Evolutionary conservation across 23 red algal genomes (phyloP).

Genomic region (Cyanidium caldarium): DNA sequence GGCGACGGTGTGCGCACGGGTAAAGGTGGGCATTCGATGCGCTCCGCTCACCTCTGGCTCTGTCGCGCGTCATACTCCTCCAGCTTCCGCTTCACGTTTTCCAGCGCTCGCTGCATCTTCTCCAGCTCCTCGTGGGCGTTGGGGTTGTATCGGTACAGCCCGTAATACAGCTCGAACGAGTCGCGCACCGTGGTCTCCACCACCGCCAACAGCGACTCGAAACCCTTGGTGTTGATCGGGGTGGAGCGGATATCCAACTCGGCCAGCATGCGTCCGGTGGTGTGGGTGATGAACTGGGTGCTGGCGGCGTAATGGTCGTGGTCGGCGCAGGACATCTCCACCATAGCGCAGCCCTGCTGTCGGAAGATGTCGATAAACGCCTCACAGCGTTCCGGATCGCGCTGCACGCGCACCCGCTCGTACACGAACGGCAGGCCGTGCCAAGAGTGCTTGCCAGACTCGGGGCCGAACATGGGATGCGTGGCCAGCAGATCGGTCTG

Average conservation of each 20-base stretch:
- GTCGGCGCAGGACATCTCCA: conserved; percentile 45
- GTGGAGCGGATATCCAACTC: conserved; percentile 50
- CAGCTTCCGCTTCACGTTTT: conserved; percentile 32
- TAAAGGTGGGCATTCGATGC: too few species aligned
- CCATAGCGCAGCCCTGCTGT: conserved; percentile 60
- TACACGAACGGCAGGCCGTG: conserved; percentile 87
- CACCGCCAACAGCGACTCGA: conserved; percentile 62
- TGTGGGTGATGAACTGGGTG: conserved; percentile 89
- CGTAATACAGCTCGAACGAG: conserved; percentile 81
- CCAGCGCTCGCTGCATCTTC: conserved; percentile 41
- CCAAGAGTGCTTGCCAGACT: conserved; percentile 58
- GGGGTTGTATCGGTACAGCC: conserved; percentile 85
- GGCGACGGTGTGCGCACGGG: too few species aligned
- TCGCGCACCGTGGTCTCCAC: conserved; percentile 92
- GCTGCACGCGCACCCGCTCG: conserved; percentile 52
- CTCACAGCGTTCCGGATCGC: conserved; percentile 20
- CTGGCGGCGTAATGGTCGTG: conserved; percentile 84
- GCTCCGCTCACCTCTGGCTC: too few species aligned
- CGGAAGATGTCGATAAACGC: conserved; percentile 65
- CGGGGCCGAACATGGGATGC: conserved; percentile 99
- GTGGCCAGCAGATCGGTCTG: conserved; percentile 71
- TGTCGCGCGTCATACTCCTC: conserved; percentile 60
- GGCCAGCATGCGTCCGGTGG: conserved; percentile 55
- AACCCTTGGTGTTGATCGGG: conserved; percentile 94
- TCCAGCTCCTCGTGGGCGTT: conserved; percentile 55